These are phyloP conservation scores for Leersia perrieri DNA, from an alignment of 176 grass and related monocot genomes.

Conservation along the genomic window DNA sequence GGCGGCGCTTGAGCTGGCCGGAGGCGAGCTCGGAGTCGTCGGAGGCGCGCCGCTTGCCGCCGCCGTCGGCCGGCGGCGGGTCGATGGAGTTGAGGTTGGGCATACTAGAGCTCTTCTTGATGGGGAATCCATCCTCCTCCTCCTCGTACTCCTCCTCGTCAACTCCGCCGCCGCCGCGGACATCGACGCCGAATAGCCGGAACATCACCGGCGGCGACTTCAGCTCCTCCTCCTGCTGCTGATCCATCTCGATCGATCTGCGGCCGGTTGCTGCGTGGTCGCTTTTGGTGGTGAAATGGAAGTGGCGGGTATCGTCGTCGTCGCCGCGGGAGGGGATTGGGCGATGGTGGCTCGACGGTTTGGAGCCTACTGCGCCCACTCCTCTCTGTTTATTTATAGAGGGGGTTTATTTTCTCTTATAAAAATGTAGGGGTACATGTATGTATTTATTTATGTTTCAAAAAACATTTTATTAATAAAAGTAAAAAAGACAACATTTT, in stretches of 20 bases:
- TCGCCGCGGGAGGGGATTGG: not conserved
- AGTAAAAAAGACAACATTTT: too few species aligned
- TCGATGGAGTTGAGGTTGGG: slow-evolving; percentile 30
- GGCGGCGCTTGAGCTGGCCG: slow-evolving; percentile 45
- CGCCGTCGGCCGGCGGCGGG: not conserved
- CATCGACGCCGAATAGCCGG: slow-evolving; percentile 59
- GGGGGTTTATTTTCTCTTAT: not conserved
- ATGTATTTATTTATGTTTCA: too few species aligned
- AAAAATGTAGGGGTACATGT: not conserved
- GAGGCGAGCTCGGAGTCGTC: slow-evolving; percentile 52
- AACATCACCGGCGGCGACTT: not conserved
- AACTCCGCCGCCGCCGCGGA: not conserved
- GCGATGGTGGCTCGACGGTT: slow-evolving; percentile 14
- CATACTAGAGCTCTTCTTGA: slow-evolving; percentile 35
- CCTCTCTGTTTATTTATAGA: not conserved
- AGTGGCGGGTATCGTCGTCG: not conserved
- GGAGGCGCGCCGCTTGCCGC: slow-evolving; percentile 41
- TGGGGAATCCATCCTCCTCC: slow-evolving; percentile 34
- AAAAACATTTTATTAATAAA: too few species aligned
- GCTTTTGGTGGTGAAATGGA: not conserved
- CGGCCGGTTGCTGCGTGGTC: not conserved
- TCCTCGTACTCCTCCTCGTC: slow-evolving; percentile 35
- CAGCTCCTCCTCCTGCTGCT: not conserved
- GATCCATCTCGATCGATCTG: not conserved
- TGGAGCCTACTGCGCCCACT: slow-evolving; percentile 8